These are phyloP conservation scores for Plasmopara viticola DNA, from an alignment of 352 stramenopile species.

Conservation along the genomic window DNA sequence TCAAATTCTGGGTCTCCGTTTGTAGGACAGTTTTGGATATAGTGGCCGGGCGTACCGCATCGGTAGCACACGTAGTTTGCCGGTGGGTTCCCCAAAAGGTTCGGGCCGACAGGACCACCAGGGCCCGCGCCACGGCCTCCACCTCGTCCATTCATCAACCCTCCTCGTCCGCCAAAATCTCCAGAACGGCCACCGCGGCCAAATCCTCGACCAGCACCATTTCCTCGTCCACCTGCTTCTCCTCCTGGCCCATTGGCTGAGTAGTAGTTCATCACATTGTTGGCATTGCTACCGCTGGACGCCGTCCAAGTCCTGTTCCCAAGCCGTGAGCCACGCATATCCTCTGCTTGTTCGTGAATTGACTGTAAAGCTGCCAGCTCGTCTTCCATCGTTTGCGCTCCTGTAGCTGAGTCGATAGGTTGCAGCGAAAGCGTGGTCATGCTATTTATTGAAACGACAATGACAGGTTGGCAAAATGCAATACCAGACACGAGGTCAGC, in stretches of 20 bases:
- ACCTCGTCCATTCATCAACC: conserved; percentile 43
- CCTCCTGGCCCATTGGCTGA: conserved; percentile 30
- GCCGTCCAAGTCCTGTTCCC: conserved; percentile 86
- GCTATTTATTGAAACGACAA: conserved; percentile 18
- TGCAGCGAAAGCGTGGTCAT: conserved; percentile 23
- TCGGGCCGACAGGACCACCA: conserved; percentile 11
- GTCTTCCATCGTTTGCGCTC: conserved; percentile 80
- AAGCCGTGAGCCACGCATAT: conserved; percentile 62
- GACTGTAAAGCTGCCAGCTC: conserved; percentile 75
- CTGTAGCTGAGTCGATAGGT: conserved; percentile 18
- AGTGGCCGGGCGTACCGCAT: conserved; percentile 77
- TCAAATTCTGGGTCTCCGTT: conserved; percentile 85
- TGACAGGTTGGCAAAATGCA: background rate
- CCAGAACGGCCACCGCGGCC: conserved; percentile 35
- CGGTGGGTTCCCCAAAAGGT: conserved; percentile 51
- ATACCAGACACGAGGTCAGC: conserved; percentile 11
- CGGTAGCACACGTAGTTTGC: conserved; percentile 84
- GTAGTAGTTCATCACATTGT: conserved; percentile 78
- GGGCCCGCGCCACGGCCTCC: conserved; percentile 25
- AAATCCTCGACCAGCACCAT: conserved; percentile 36
- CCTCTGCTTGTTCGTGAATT: conserved; percentile 81
- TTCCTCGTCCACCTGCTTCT: conserved; percentile 30
- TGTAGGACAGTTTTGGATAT: conserved; percentile 86
- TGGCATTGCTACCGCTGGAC: conserved; percentile 63
- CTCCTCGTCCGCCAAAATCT: conserved; percentile 39